Conservation (phyloP, 495 filamentous ascomycete species). For the Annulohypoxylon stygium region DNA sequence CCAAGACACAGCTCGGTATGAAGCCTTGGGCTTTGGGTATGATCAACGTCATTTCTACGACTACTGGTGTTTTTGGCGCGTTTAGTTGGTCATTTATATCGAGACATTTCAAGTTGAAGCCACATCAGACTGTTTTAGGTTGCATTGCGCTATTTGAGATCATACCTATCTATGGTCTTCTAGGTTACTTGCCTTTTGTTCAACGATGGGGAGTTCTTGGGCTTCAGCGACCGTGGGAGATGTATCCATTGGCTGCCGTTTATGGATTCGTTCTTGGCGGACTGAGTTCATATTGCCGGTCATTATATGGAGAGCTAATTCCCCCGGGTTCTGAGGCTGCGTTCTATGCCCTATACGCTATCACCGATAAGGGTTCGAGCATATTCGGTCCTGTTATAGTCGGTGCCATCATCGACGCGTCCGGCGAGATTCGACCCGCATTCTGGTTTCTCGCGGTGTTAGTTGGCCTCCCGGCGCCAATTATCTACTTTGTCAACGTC, state of each 20-base stretch:
- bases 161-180: conserved; percentile 90
- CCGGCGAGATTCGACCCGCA: conserved; percentile 90
- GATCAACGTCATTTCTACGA: conserved; percentile 91
- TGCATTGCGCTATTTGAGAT: conserved; percentile 92
- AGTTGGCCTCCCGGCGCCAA: conserved; percentile 82
- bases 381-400: conserved; percentile 96
- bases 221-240: conserved; percentile 93
- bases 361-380: conserved; percentile 96
- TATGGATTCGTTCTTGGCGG: conserved; percentile 96
- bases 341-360: conserved; percentile 96
- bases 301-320: conserved; percentile 90
- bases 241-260: conserved; percentile 91
- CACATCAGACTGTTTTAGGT: conserved; percentile 88
- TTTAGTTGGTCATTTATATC: conserved; percentile 90
- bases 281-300: conserved; percentile 92
- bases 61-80: conserved; percentile 85
- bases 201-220: conserved; percentile 80
- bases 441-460: conserved; percentile 92
- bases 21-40: conserved; percentile 86
- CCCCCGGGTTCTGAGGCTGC: conserved; percentile 94
- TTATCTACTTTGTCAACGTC: conserved; percentile 90
- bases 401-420: conserved; percentile 87
- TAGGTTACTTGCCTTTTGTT: conserved; percentile 90
- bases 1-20: conserved; percentile 94
- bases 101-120: conserved; percentile 70